Base-by-base conservation (phyloP, 106 monocot species). In the Alisma plantagoaquatica region DNA sequence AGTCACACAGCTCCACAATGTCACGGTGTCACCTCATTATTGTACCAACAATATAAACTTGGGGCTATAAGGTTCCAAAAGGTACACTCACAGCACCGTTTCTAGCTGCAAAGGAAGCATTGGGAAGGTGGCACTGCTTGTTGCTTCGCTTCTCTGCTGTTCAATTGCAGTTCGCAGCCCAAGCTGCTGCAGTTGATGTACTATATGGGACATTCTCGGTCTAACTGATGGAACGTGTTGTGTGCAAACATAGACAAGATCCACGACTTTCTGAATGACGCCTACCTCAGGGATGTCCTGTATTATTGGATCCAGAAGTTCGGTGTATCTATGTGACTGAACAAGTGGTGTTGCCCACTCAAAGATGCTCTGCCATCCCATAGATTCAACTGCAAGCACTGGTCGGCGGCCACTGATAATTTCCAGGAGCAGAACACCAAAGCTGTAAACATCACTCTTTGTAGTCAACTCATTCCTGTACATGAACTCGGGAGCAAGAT, bases 311-410 rank as follows among this genome's bases (percentile, higher is more conserved):
- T 96, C 96, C 24, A 96, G 73, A 10, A 96, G 78, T 43, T 96
- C 89, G 3, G 63, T 5, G 28, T 96, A 84, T 41, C 89, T 73
- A 49, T 89, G 88, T 1, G 96, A 70, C 35, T 96, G 96, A 20
- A 89, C 89, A 16, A 96, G 73, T 26, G 96, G 96, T 0, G 96
- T 96, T 11, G 84, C 96, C 96, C 96, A 96, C 43, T 96, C 88
- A 41, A 96, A 88, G 51, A 96, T 96, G 0, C 84, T 81, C 75
- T 84, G 96, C 80, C 93, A 76, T 23, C 84, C 89, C 26, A 81
- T 56, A 10, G 84, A 79, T 3, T 89, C 81, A 26, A 75, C 76
- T 23, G 84, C 59, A 52, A 81, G 89, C 0, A 78, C 81, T 3
- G 89, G 96, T 16, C 71, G 61, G 22, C 75, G 88, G 6, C 96